Base-by-base conservation (phyloP, 208 protist species). In the Acanthamoeba healyi region DNA sequence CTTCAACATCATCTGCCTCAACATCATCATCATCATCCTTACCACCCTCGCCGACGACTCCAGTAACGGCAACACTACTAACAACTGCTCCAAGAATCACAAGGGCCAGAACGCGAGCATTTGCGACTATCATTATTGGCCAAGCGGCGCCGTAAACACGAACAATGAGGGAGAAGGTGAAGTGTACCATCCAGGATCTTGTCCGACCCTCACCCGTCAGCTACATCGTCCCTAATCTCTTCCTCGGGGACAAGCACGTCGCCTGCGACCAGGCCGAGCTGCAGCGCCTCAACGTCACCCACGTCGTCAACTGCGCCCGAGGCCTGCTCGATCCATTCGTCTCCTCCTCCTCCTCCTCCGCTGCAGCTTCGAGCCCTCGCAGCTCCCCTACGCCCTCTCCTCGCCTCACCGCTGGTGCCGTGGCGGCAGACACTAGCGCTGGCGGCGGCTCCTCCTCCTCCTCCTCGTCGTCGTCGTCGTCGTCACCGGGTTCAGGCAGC, bases 181-280 rank as follows among this genome's bases (percentile, higher is more conserved):
- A 84, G 74, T 58, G 38, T 15, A 84, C 44, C 74, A 84, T 84
- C 74, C 74, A 84, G 74, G 74, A 84, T 58, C 74, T 84, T 84
- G 74, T 84, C 74, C 74, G 74, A 56, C 74, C 74, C 46, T 26
- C 74, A 12, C 74, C 74, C 2, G 74, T 84, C 19, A 84, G 46
- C 74, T 84, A 84, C 9, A 84, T 84, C 74, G 74, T 84, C 74
- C 74, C 74, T 84, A 84, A 84, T n/a, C 44, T 84, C 19, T 84
- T 84, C 44, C 74, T 84, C 74, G 74, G 74, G 0, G 74, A 84
- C 44, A 84, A 84, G 74, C 74, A 84, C 74, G 24, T 58, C 22
- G 74, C 74, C 46, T 12, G 5, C 74, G n/a, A 84, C 19, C 74
- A 58, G 44, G n/a, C 46, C 19, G 74, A 84, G 26, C 42, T 84